Percentiles rank a stretch among this genome's conserved stretches.
Conservation (phyloP, 2,329 filamentous ascomycete species). For the Alternaria panax region DNA sequence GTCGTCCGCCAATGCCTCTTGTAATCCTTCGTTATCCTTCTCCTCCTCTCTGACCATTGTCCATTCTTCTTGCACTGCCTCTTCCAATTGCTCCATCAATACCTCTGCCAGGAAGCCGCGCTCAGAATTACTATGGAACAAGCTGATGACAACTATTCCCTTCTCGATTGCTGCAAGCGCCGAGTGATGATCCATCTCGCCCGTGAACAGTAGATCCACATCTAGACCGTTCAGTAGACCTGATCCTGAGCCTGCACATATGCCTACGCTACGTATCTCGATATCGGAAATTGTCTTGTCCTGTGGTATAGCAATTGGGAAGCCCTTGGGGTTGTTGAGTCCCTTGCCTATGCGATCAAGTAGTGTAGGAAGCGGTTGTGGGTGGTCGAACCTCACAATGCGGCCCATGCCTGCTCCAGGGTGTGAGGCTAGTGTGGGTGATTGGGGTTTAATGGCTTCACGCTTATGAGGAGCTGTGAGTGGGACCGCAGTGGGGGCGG, state of each 20-base stretch:
- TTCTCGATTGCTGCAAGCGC: slow-evolving; percentile 85
- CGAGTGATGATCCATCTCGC: slow-evolving; percentile 93
- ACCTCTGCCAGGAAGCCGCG: slow-evolving; percentile 78
- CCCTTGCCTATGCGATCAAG: slow-evolving; percentile 68
- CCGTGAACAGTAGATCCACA: slow-evolving; percentile 86
- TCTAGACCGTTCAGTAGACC: slow-evolving; percentile 72
- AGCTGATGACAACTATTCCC: slow-evolving; percentile 79
- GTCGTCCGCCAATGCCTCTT: slow-evolving; percentile 61
- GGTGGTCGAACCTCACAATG: slow-evolving; percentile 62
- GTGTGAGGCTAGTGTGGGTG: slow-evolving; percentile 47
- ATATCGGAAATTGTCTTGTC: slow-evolving; percentile 62
- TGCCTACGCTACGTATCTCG: slow-evolving; percentile 73
- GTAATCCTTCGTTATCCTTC: slow-evolving; percentile 47
- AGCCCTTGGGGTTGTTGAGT: slow-evolving; percentile 72
- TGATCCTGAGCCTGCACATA: slow-evolving; percentile 89
- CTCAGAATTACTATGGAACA: slow-evolving; percentile 96
- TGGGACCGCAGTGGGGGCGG: slow-evolving; percentile 17
- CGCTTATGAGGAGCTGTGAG: slow-evolving; percentile 56
- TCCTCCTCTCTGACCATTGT: slow-evolving; percentile 55
- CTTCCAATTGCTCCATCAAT: slow-evolving; percentile 71
- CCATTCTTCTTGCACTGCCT: slow-evolving; percentile 66
- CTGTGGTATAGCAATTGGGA: slow-evolving; percentile 70
- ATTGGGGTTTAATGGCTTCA: slow-evolving; percentile 61
- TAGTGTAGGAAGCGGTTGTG: slow-evolving; percentile 63
- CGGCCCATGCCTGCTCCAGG: slow-evolving; percentile 67